Evolutionary conservation across 1,139 yeast species (phyloP), one percentile per base, ranked within the genome.

Genomic region (Lodderomyces elongisporus): DNA sequence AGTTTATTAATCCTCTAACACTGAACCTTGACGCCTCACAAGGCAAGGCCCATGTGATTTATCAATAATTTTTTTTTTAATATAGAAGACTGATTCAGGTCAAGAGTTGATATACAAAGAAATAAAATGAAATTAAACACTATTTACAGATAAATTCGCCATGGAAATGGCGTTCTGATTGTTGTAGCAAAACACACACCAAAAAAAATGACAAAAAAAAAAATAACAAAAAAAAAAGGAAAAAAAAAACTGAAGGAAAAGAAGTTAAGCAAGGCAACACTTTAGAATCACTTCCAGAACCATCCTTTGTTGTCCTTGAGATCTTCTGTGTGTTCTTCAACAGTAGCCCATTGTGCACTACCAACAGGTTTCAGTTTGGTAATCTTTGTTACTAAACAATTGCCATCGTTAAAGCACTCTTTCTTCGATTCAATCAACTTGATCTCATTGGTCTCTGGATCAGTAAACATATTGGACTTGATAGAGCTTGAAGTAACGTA

Each of bases 391-490:
- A 65, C 54, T 5, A 51, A 43, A 20, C 75, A 71, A 4, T 83
- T 70, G 5, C 95, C 95, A 51, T 87, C 94, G 26, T 60, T 67
- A 50, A 62, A 85, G 45, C 66, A 70, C 43, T 79, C 67, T 4
- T 65, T 76, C 43, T 68, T 68, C 16, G 60, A 56, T 42, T 76
- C 75, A 17, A 71, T 69, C 46, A 69, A 60, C 40, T 75, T 74
- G 34, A 80, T 75, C 31, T 69, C 62, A 15, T 75, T 71, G 13
- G 82, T 78, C 30, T 79, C 77, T 8, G 69, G 66, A 38, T 69
- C 56, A 7, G 75, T 60, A 31, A 55, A 60, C 44, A 67, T 69
- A 27, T 66, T 59, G 2, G 75, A 64, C 18, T 68, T 60, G 25
- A 68, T 58, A 12, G 76, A 63, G 10, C 74, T 66, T 1, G 87